Base-by-base conservation (phyloP, 108 stramenopile genomes). In the Fistulifera pelliculosa region DNA sequence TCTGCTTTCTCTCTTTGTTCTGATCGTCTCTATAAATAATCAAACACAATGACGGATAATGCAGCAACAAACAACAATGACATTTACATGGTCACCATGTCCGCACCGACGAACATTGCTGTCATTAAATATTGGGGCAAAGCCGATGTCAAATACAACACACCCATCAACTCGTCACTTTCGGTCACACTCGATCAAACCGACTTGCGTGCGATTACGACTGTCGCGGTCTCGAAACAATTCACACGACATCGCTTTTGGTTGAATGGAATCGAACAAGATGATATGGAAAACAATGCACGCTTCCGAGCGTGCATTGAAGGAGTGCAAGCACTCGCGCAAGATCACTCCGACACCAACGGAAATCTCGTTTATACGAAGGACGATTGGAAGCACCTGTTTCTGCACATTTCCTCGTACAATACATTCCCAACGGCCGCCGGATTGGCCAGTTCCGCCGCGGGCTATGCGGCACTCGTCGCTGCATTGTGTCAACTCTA, bases 111-210 rank as follows among this genome's bases (percentile, higher is more conserved):
- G 31, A 96, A 96, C 80, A 96, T 98, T 45, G 96, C 96, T 28
- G 86, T 85, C 70, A 89, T 98, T 75, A 98, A 98, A 64, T 98
- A 98, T 72, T 98, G 96, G 96, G 96, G 96, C 48, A 98, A 98
- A 68, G 85, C 79, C 43, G 79, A 87, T 65, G 66, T 71, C 24
- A 73, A 85, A 17, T 83, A 72, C 64, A 98, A 98, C 77, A 98
- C 96, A 11, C 96, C 96, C 22, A 94, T 94, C 70, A 98, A 98
- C 72, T 71, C 68, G 50, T 82, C 81, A 8, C 81, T 94, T 17
- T 78, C 75, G 19, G 81, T 98, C 26, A 98, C 98, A 0, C 75
- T 99, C 56, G 72, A 93, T 69, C 95, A 96, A 70, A 64, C 56
- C 24, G 96, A 97, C 62, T 58, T 99, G 41, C 74, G 79, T 22